Percentiles rank a stretch among this genome's conserved stretches.
These are phyloP conservation scores for Magnusiomyces suaveolens DNA, from an alignment of 1,139 yeast species.

Conservation along the genomic window DNA sequence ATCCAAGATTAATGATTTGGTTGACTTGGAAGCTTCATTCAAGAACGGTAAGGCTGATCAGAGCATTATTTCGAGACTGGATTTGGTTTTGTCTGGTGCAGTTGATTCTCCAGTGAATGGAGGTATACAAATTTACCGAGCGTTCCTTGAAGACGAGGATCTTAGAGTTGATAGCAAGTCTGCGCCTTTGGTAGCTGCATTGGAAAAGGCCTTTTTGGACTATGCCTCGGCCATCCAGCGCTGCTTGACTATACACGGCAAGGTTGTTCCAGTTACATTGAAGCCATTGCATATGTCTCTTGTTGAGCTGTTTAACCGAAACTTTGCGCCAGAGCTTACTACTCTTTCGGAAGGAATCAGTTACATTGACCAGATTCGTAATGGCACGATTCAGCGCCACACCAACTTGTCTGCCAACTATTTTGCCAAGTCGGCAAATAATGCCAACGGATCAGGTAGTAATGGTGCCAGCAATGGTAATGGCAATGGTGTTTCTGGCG, in stretches of 20 bases:
- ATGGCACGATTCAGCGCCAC: slow-evolving; percentile 10
- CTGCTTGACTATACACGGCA: slow-evolving; percentile 61
- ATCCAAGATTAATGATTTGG: slow-evolving; percentile 61
- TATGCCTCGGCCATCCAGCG: slow-evolving; percentile 56
- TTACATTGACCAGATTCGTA: slow-evolving; percentile 14
- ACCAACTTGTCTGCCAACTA: slow-evolving; percentile 10
- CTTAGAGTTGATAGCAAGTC: slow-evolving; percentile 31
- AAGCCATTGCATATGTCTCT: slow-evolving; percentile 57
- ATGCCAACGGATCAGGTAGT: slow-evolving; percentile 1
- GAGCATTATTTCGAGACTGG: slow-evolving; percentile 43
- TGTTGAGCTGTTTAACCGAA: slow-evolving; percentile 53
- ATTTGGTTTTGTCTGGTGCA: slow-evolving; percentile 75
- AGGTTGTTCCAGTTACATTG: slow-evolving; percentile 49
- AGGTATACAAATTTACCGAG: slow-evolving; percentile 76
- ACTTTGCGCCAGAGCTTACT: slow-evolving; percentile 58
- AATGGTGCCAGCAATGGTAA: background rate
- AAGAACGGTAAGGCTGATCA: slow-evolving; percentile 42
- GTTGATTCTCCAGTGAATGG: slow-evolving; percentile 92
- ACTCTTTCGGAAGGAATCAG: slow-evolving; percentile 27
- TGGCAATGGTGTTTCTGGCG: slow-evolving; percentile 1
- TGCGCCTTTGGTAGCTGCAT: slow-evolving; percentile 38
- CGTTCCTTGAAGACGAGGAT: slow-evolving; percentile 45
- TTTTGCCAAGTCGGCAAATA: slow-evolving; percentile 3
- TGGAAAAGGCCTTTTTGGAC: slow-evolving; percentile 59
- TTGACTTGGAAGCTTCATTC: slow-evolving; percentile 57